Evolutionary conservation across 495 filamentous ascomycete genomes (phyloP).

Genomic region (Echria macrotheca): DNA sequence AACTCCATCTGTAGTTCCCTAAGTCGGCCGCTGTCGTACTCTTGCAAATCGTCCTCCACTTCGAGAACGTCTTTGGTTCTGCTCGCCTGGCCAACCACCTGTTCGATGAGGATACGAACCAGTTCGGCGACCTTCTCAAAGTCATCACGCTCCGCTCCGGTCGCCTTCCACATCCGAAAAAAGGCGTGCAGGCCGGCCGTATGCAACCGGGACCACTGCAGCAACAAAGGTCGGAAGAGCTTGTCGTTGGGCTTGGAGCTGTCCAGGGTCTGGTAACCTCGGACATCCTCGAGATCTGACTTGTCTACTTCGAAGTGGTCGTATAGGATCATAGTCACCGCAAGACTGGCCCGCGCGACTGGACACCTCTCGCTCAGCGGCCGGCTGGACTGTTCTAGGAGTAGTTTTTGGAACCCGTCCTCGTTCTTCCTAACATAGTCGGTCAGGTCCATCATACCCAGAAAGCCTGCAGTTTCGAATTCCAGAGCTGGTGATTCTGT

Average conservation of each 20-base stretch:
- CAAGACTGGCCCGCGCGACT: constrained; percentile 78
- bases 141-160: constrained; percentile 75
- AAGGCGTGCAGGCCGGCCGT: constrained; percentile 83
- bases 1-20: constrained; percentile 94
- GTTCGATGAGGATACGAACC: constrained; percentile 84
- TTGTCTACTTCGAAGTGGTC: constrained; percentile 95
- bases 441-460: constrained; percentile 96
- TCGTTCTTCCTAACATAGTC: constrained; percentile 89
- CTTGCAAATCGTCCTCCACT: constrained; percentile 80
- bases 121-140: constrained; percentile 90
- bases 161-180: constrained; percentile 86
- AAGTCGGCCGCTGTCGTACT: constrained; percentile 71
- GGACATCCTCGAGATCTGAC: constrained; percentile 73
- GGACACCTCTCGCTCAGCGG: constrained; percentile 73
- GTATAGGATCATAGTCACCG: constrained; percentile 81
- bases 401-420: constrained; percentile 83
- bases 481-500: constrained; percentile 79
- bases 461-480: constrained; percentile 79
- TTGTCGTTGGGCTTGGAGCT: constrained; percentile 76
- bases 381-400: constrained; percentile 82
- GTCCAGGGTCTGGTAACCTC: constrained; percentile 71
- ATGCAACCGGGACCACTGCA: constrained; percentile 97
- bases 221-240: constrained; percentile 77
- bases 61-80: constrained; percentile 82
- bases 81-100: constrained; percentile 77